phyloP scores from a whole-genome alignment of 2,329 filamentous ascomycete species.

The Chaetomiaceae sp. region DNA sequence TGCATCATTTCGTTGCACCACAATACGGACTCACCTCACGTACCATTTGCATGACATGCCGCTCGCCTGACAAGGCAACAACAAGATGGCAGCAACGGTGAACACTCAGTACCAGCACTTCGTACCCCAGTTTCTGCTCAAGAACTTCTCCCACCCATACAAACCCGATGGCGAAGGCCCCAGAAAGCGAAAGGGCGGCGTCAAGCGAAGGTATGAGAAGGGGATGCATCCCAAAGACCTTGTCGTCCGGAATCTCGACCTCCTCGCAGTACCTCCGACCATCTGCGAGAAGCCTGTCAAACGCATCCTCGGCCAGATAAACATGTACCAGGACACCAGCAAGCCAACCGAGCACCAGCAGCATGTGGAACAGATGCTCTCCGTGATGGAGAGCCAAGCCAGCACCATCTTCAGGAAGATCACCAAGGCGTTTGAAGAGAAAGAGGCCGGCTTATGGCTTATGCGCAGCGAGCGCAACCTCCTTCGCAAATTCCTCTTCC shows the following conservation, averaged over 20 bases:
- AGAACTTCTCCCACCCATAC: slow-evolving; percentile 22
- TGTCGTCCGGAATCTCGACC: slow-evolving; percentile 16
- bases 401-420: slow-evolving; percentile 19
- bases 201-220: slow-evolving; percentile 6
- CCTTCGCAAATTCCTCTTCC: slow-evolving; percentile 43
- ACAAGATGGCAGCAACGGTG: too few relatives aligned
- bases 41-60: too few relatives aligned
- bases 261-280: slow-evolving; percentile 10
- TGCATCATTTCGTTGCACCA: too few relatives aligned
- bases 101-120: too few relatives aligned
- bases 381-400: slow-evolving; percentile 18
- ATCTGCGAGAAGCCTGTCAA: slow-evolving; percentile 22
- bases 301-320: slow-evolving; percentile 21
- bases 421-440: slow-evolving; percentile 16
- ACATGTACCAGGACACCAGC: slow-evolving; percentile 25
- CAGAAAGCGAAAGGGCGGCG: slow-evolving; percentile 3
- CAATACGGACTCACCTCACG: too few relatives aligned
- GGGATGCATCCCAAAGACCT: slow-evolving; percentile 15
- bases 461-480: slow-evolving; percentile 33
- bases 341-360: slow-evolving; percentile 12
- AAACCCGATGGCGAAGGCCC: slow-evolving; percentile 5
- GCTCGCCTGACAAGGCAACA: too few relatives aligned
- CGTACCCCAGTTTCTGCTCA: slow-evolving; percentile 17
- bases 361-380: slow-evolving; percentile 17
- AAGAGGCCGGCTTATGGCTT: slow-evolving; percentile 27